These are phyloP conservation scores for Didymella segeticola DNA, from an alignment of 2,329 filamentous ascomycete genomes.

Conservation along the genomic window DNA sequence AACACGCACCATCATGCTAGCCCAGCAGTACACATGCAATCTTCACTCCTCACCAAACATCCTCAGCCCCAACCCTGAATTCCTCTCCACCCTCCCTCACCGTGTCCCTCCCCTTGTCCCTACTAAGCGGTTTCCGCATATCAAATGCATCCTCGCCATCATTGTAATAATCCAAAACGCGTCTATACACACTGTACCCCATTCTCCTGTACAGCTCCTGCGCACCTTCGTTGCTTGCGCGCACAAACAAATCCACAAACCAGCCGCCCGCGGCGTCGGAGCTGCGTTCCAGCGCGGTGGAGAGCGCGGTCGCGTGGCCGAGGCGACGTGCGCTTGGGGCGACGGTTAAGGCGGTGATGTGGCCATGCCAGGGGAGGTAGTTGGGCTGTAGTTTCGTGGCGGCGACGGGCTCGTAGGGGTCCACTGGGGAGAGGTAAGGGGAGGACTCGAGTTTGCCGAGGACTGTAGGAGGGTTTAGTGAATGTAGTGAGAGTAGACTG, in stretches of 20 bases:
- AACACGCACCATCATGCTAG: no score
- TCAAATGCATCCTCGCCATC: constrained; percentile 96
- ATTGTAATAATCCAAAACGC: constrained; percentile 91
- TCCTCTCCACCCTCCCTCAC: constrained; percentile 81
- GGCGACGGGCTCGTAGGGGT: constrained; percentile 68
- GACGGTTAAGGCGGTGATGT: constrained; percentile 95
- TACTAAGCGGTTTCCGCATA: constrained; percentile 90
- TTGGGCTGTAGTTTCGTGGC: constrained; percentile 57
- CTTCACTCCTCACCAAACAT: constrained; percentile 72
- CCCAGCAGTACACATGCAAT: no score
- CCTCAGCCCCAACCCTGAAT: constrained; percentile 77
- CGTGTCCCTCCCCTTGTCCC: constrained; percentile 78
- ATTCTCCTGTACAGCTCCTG: constrained; percentile 88
- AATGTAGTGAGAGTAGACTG: not conserved
- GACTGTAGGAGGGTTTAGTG: constrained; percentile 61
- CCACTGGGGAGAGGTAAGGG: constrained; percentile 74
- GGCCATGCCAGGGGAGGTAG: constrained; percentile 98
- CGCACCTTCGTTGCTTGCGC: constrained; percentile 85
- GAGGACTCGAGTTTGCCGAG: constrained; percentile 94
- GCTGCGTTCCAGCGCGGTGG: constrained; percentile 78
- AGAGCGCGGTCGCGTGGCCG: constrained; percentile 85
- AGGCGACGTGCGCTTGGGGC: constrained; percentile 84
- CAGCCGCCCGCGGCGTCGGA: constrained; percentile 84
- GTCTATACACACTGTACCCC: constrained; percentile 87
- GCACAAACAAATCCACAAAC: constrained; percentile 96